Conservation (phyloP, 805 yeast species). For the Candida palmyrensis region DNA sequence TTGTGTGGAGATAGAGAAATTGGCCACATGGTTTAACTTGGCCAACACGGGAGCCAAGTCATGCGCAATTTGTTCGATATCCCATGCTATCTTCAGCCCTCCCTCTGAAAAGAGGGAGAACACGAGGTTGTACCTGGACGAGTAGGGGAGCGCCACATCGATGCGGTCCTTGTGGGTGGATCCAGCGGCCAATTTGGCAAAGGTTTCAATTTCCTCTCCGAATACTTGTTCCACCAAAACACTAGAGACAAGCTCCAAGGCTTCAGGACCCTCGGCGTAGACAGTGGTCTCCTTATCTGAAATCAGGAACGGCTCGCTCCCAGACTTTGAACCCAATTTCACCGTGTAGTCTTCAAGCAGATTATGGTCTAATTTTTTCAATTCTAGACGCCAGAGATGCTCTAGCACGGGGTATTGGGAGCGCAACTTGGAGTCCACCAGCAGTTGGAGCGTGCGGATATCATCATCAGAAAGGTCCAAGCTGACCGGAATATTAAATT, state of each 20-base stretch:
- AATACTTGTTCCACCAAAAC: constrained; percentile 37
- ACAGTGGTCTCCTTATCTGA: constrained; percentile 23
- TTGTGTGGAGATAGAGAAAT: constrained; percentile 76
- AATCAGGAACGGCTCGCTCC: not conserved
- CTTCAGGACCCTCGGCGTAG: constrained; percentile 16
- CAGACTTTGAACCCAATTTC: constrained; percentile 14
- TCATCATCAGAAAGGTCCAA: constrained; percentile 24
- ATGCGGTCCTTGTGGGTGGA: constrained; percentile 7
- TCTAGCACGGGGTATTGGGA: constrained; percentile 16
- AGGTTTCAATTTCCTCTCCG: constrained; percentile 28
- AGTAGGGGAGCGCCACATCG: constrained; percentile 45
- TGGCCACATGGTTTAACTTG: constrained; percentile 50
- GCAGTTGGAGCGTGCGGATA: constrained; percentile 27
- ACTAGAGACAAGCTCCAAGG: constrained; percentile 29
- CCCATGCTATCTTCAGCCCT: constrained; percentile 68
- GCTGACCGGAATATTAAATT: constrained; percentile 39
- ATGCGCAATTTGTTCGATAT: constrained; percentile 51
- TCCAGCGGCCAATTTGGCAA: constrained; percentile 14
- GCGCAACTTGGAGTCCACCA: constrained; percentile 26
- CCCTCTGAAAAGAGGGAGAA: constrained; percentile 71
- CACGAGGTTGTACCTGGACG: constrained; percentile 70
- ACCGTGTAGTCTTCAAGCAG: constrained; percentile 32
- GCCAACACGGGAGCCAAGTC: constrained; percentile 52
- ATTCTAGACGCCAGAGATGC: constrained; percentile 25
- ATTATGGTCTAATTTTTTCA: constrained; percentile 14